Evolutionary conservation across 768 basidiomycete species (phyloP), one percentile per base, ranked within the genome.

Genomic region (Suillus lakei): DNA sequence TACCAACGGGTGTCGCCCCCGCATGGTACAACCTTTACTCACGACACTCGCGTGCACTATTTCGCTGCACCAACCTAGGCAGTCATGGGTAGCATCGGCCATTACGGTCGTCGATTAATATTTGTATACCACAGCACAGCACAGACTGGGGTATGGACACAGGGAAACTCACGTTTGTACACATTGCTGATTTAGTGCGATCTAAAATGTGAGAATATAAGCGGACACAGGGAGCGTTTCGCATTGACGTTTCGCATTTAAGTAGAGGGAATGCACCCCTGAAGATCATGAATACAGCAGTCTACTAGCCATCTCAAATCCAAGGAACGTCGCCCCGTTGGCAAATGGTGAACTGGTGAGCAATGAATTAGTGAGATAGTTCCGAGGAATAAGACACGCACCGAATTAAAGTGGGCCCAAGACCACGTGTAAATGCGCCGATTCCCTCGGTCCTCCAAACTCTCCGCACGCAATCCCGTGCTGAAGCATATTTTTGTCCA

Each of bases 261-360:
- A 50, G 26, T 38, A 16, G 5, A 7, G 21, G 46, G 28, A 10
- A 5, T 41, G 28, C 36, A 63, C 28, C 39, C 30, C 13, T 5
- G 32, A n/a, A 12, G 12, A 61, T 71, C 32, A 77, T 23, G 74
- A 74, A 71, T 87, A 87, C 66, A 93, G 79, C 50, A 87, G 67
- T 54, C 95, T 85, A 79, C 88, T 95, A 51, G 93, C 94, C 80
- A 98, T 84, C 82, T 99, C 97, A 72, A 96, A 98, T 1, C 94
- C 96, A 64, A 97, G 86, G 85, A 98, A 99, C 0, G 97, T 99
- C 1, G 95, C 95, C 23, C 96, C 97, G 70, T 98, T 99, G 13
- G 96, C 96, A 72, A 98, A 97, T 1, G 96, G 96, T 3, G 94
- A 96, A 71, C 94, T 96, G 61, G 21, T 51, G 64, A 66, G 53